Conservation (phyloP, 2,329 filamentous ascomycete species). For the Microsporum ferrugineum region DNA sequence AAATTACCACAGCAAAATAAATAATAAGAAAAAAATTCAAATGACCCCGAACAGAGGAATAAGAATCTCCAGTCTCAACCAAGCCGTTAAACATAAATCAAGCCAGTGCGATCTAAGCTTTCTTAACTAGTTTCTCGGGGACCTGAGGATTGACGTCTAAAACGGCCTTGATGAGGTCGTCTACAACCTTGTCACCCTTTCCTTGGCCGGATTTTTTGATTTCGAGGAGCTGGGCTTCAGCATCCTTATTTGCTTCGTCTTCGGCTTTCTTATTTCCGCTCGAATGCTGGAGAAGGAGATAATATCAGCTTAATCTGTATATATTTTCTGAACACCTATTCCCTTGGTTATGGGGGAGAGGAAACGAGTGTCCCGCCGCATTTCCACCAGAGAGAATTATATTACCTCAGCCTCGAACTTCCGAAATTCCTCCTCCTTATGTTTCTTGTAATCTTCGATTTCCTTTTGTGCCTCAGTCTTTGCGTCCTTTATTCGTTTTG, state of each 20-base stretch:
- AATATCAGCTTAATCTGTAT: constrained; percentile 44
- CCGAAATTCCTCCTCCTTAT: constrained; percentile 92
- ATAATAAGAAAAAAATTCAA: not conserved
- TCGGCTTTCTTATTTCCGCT: constrained; percentile 80
- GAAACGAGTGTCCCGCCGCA: not conserved
- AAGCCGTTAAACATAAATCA: not conserved
- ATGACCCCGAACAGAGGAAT: not conserved
- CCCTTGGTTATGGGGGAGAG: not conserved
- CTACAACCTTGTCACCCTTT: constrained; percentile 66
- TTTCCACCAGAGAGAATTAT: not conserved
- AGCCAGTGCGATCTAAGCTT: not conserved
- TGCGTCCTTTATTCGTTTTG: constrained; percentile 93
- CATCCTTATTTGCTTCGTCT: constrained; percentile 66
- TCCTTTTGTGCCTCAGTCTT: constrained; percentile 95
- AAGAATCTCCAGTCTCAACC: not conserved
- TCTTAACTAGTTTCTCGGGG: constrained; percentile 34
- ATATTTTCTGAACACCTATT: constrained; percentile 40
- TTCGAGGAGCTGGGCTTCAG: constrained; percentile 67
- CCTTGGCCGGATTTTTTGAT: constrained; percentile 73
- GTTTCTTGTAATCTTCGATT: constrained; percentile 79
- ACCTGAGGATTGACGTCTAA: constrained; percentile 68
- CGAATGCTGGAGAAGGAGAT: constrained; percentile 54
- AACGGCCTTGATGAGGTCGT: constrained; percentile 74
- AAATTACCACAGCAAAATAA: not conserved
- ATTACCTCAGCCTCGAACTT: constrained; percentile 72